A percentile compares a stretch with the other conserved stretches of the same genome.
phyloP scores from a whole-genome alignment of 495 filamentous ascomycete genomes.

The Trichoderma virens region DNA sequence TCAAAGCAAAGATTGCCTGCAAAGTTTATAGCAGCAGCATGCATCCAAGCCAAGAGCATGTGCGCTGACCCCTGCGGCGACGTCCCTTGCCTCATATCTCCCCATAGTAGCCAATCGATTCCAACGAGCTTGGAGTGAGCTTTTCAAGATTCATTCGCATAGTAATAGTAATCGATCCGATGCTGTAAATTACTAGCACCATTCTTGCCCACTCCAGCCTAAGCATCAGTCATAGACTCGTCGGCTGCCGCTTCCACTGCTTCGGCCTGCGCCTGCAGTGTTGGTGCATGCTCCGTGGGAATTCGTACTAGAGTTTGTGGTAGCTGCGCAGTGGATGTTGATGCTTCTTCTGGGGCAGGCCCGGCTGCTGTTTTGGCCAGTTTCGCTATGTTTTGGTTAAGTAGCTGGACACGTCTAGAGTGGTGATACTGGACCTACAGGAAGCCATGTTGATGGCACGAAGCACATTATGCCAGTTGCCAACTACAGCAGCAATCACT shows the following conservation, averaged over 20 bases:
- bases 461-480: slow-evolving; percentile 95
- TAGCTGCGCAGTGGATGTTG: slow-evolving; percentile 40
- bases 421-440: slow-evolving; percentile 47
- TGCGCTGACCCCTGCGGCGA: background rate
- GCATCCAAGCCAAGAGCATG: background rate
- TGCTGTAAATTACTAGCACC: background rate
- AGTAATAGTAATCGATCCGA: too few species aligned
- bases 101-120: background rate
- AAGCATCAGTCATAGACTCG: background rate
- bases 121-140: background rate
- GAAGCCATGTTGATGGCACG: slow-evolving; percentile 93
- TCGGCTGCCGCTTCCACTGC: slow-evolving; percentile 30
- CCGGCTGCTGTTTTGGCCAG: slow-evolving; percentile 43
- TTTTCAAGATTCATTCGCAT: background rate
- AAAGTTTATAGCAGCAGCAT: background rate
- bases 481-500: slow-evolving; percentile 87
- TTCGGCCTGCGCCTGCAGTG: slow-evolving; percentile 44
- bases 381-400: background rate
- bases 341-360: slow-evolving; percentile 18
- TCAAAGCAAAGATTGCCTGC: background rate
- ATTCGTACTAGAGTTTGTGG: slow-evolving; percentile 78
- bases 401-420: background rate
- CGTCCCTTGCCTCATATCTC: background rate
- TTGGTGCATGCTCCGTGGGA: slow-evolving; percentile 58
- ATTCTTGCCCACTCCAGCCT: background rate